Base-by-base conservation (phyloP, 2,329 filamentous ascomycete species). In the Nemania diffusa region DNA sequence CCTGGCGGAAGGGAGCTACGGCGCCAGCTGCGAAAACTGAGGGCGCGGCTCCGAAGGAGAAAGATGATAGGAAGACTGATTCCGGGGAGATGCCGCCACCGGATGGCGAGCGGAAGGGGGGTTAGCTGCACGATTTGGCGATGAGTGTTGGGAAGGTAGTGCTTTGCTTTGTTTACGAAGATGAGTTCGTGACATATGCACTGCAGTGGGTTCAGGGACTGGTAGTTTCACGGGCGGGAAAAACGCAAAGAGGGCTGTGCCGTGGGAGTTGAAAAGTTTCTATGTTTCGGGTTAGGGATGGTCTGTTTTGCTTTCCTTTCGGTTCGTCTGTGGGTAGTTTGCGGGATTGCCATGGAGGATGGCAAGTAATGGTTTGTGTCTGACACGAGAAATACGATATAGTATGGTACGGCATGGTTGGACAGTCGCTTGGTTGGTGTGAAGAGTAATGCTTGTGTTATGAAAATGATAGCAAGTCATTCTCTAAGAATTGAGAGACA, bases 31-130 rank as follows among this genome's bases (percentile, higher is more conserved):
- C 37, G 37, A 48, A 60, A 27, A 27, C 24, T 8, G 26, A 17
- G 7, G 56, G 15, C n/a, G 11, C 53, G 15, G 27, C 1, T 5
- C 17, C 55, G 15, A 1, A 4, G 5, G 15, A 11, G 37, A 65
- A 62, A 13, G 37, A 60, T 8, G 42, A 1, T 3, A 42, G 56
- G 34, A 52, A 61, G 17, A 26, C 13, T 13, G 60, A 56, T 20
- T 9, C 2, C 9, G 40, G 20, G 4, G 52, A 53, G 24, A 50
- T 53, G 20, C 9, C 1, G 3, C 50, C 13, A 8, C 34, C 27
- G 24, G 15, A n/a, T 58, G 65, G 48, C 0, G 68, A 68, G 62
- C 50, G 68, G 11, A 70, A 70, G 40, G 68, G 65, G 26, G 65
- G 65, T 17, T 69, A 57, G 62, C n/a, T n/a, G 22, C 3, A n/a